Base-by-base conservation (phyloP, 345 rosid genomes). In the Orychophragmus violaceus region DNA sequence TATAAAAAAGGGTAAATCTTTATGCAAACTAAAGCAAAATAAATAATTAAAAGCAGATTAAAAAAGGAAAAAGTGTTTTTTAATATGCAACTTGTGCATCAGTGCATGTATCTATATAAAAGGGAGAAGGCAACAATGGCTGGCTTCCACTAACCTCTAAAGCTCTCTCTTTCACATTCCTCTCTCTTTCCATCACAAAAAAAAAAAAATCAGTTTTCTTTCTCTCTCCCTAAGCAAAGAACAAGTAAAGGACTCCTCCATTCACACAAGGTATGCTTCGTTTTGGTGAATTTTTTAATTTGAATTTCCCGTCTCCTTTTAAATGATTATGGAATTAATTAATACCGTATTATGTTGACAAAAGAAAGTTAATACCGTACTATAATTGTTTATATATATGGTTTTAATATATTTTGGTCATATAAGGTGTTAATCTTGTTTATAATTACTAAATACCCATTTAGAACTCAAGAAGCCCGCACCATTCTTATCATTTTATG, bases 1-100 rank as follows among this genome's bases (percentile, higher is more conserved):
- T 39, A 21, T n/a, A 48, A 36, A 72, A 49, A 59, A 58, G 19
- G 19, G 22, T 16, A 70, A 57, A 21, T 8, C 49, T 66, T 73
- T 73, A 59, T 30, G 12, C 62, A 64, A 58, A 66, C 13, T 66
- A 66, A 73, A 73, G 71, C 66, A 30, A 66, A 65, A 41, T 12
- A 39, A 29, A 32, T 49, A 32, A 50, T 12, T 27, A 42, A 29
- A 72, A 41, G 23, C 6, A 54, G 42, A 45, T 46, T 22, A 33
- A 35, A 56, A 70, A 22, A 46, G 2, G 29, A n/a, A 37, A 56
- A 36, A 8, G 32, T 14, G 9, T 12, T 62, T 22, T 46, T 61
- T 25, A 17, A 32, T 25, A 17, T 24, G 67, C 71, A 74, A 74
- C 58, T 52, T 66, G 77, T 66, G 29, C 18, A 59, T 51, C 19